phyloP scores from a whole-genome alignment of 768 basidiomycete genomes.

The Flagelloscypha sp. region DNA sequence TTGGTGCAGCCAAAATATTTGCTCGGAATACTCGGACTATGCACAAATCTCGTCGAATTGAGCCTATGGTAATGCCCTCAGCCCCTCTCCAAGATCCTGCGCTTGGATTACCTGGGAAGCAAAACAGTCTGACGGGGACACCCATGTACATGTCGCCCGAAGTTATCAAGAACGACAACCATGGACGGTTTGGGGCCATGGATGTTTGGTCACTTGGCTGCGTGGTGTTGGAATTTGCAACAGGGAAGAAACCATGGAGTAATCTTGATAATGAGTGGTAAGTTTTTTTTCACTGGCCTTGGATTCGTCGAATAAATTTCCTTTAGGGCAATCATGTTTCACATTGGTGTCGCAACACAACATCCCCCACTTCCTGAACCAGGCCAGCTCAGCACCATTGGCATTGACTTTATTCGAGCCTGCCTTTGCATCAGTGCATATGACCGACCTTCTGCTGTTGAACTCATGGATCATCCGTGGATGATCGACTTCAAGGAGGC shows the following conservation, averaged over 20 bases:
- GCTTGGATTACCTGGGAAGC: slow-evolving; percentile 41
- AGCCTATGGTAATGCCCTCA: slow-evolving; percentile 28
- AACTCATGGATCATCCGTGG: slow-evolving; percentile 87
- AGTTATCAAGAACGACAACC: slow-evolving; percentile 88
- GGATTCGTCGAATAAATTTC: slow-evolving; percentile 4
- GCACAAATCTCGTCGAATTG: slow-evolving; percentile 58
- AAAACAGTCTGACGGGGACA: slow-evolving; percentile 89
- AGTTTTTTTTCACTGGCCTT: slow-evolving; percentile 13
- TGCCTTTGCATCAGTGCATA: slow-evolving; percentile 86
- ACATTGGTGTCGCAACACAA: slow-evolving; percentile 93
- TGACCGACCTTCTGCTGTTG: slow-evolving; percentile 72
- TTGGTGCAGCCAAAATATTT: slow-evolving; percentile 94
- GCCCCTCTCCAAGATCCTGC: slow-evolving; percentile 23
- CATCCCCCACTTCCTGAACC: slow-evolving; percentile 93
- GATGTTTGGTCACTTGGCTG: slow-evolving; percentile 98
- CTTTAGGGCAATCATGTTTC: slow-evolving; percentile 98
- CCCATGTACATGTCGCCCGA: slow-evolving; percentile 99
- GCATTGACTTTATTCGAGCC: slow-evolving; percentile 89
- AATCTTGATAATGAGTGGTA: slow-evolving; percentile 99
- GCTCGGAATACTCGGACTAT: slow-evolving; percentile 84
- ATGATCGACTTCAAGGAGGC: slow-evolving; percentile 76
- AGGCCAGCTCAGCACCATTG: slow-evolving; percentile 77
- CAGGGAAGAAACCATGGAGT: slow-evolving; percentile 96
- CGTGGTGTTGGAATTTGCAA: slow-evolving; percentile 94
- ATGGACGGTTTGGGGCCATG: slow-evolving; percentile 89